Base-by-base conservation (phyloP, 2,329 filamentous ascomycete species). In the Fusarium subtropicale region DNA sequence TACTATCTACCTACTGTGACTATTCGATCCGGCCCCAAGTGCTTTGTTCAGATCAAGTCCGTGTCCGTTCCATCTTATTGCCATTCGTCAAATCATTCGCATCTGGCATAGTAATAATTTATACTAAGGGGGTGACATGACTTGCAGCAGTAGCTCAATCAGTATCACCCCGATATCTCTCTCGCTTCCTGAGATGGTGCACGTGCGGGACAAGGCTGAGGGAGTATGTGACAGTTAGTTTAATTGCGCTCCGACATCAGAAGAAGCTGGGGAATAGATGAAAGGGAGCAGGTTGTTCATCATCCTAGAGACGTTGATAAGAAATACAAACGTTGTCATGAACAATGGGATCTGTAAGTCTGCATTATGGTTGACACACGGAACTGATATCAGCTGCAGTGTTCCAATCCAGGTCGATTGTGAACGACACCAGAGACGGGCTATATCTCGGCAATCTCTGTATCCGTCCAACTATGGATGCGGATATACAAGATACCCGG, bases 91-190 rank as follows among this genome's bases (percentile, higher is more conserved):
- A 24, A 45, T 30, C 52, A 56, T 41, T 68, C 44, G 22, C 45
- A 39, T 64, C 33, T 62, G 52, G 47, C 30, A 56, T 71, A 55
- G 46, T 50, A 42, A 56, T 53, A 53, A 48, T 57, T 39, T 20
- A 63, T 54, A 34, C 52, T 58, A 50, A 68, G 42, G 39, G 45
- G 53, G 16, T 18, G 41, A 12, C 41, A 73, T 73, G 71, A 72
- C 71, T 70, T 73, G 71, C 71, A 73, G 66, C 48, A 58, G 47
- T 61, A 65, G 68, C 41, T 68, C 53, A 16, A 55, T 38, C 50
- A 58, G 57, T 38, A 42, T 46, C 56, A 36, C 39, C 50, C 52
- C 56, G 39, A 44, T 46, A 46, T 39, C 22, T 26, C 38, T 16
- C 48, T 52, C 26, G n/a, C 48, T 52, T 39, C 34, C n/a, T 20